These are phyloP conservation scores for Fimicolochytrium jonesii DNA, from an alignment of 192 early-diverging fungal species.

Conservation along the genomic window DNA sequence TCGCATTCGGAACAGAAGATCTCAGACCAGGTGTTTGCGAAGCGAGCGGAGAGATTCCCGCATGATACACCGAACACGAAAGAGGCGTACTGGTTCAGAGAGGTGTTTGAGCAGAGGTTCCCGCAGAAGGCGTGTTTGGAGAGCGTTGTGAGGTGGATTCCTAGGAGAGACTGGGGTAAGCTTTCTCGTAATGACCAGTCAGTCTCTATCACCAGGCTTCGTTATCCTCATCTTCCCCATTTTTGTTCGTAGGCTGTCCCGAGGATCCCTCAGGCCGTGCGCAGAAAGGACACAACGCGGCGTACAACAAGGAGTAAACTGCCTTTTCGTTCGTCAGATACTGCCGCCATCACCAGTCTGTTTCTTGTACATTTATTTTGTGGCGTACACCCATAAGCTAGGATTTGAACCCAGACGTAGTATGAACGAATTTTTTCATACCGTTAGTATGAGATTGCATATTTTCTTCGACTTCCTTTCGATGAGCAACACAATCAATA, in stretches of 20 bases:
- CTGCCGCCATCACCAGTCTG: too few relatives aligned
- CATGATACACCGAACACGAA: conserved; percentile 91
- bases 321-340: neutral
- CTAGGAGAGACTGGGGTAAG: conserved; percentile 90
- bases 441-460: too few relatives aligned
- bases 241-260: conserved; percentile 62
- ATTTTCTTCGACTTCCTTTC: too few relatives aligned
- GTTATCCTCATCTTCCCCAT: neutral
- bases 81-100: conserved; percentile 94
- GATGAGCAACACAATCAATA: too few relatives aligned
- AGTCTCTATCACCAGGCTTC: too few relatives aligned
- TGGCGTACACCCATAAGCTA: too few relatives aligned
- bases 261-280: conserved; percentile 97
- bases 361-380: too few relatives aligned
- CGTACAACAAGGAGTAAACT: conserved; percentile 45
- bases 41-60: conserved; percentile 66
- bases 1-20: conserved; percentile 62
- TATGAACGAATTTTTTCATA: too few relatives aligned
- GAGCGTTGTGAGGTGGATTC: conserved; percentile 94
- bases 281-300: conserved; percentile 80
- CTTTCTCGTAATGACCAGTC: neutral
- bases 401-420: too few relatives aligned
- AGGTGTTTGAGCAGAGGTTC: conserved; percentile 90
- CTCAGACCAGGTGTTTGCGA: conserved; percentile 73
- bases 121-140: conserved; percentile 86